A percentile compares a stretch with the other conserved stretches of the same genome.
Evolutionary conservation across 129 eudicot genomes (phyloP).

Genomic region (Arctium lappa): DNA sequence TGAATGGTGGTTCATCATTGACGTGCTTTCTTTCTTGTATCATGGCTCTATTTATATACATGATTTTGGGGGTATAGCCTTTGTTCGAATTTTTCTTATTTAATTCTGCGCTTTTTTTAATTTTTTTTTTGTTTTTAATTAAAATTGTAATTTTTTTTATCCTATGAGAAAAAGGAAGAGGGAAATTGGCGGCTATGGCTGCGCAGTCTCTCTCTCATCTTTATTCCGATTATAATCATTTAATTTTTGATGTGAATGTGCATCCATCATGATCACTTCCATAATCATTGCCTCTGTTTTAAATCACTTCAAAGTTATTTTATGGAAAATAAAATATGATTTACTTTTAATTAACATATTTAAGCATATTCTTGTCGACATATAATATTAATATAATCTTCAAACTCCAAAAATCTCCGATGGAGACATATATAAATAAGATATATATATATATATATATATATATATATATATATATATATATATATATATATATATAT

Average conservation of each 20-base stretch:
- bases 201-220: conserved; percentile 41
- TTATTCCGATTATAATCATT: conserved; percentile 30
- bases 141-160: not conserved
- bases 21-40: conserved; percentile 19
- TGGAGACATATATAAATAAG: not conserved
- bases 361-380: not conserved
- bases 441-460: not conserved
- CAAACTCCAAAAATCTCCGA: not conserved
- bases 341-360: not conserved
- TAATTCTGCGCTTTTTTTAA: conserved; percentile 17
- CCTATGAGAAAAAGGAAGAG: not conserved
- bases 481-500: not conserved
- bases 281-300: conserved; percentile 31
- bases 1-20: conserved; percentile 27
- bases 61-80: conserved; percentile 12
- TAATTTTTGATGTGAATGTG: conserved; percentile 32
- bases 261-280: conserved; percentile 23
- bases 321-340: not conserved
- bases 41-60: conserved; percentile 33
- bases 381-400: not conserved
- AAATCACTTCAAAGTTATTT: conserved; percentile 11
- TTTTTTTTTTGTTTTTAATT: not conserved
- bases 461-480: no score
- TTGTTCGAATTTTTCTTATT: not conserved
- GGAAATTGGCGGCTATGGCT: conserved; percentile 44